Evolutionary conservation across 2,329 filamentous ascomycete species (phyloP).

Genomic region (Aspergillus udagawae): DNA sequence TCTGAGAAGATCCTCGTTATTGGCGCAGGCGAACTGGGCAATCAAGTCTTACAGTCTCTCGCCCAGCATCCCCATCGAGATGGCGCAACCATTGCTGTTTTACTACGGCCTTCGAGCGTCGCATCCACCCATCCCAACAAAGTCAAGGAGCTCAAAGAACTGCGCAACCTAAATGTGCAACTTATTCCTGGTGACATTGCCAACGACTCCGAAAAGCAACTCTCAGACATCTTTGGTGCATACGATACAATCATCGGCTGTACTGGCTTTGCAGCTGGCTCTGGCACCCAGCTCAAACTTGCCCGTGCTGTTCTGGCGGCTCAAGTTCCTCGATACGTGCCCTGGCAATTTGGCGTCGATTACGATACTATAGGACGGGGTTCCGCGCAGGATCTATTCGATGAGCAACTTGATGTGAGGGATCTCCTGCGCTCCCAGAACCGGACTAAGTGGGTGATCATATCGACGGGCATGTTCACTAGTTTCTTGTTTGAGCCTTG

Average conservation of each 20-base stretch:
- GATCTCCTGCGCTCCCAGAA: conserved; percentile 48
- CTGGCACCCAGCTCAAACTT: conserved; percentile 57
- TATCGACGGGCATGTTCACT: conserved; percentile 68
- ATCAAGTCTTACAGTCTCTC: conserved; percentile 52
- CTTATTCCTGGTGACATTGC: conserved; percentile 47
- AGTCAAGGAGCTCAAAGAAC: background rate
- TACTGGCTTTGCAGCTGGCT: conserved; percentile 55
- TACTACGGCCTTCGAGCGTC: conserved; percentile 51
- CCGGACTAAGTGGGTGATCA: conserved; percentile 56
- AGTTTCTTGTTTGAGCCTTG: conserved; percentile 62
- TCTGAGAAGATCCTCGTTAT: conserved; percentile 51
- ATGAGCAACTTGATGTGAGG: conserved; percentile 62
- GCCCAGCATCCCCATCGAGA: conserved; percentile 41
- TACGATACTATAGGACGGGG: conserved; percentile 61
- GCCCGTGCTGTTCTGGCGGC: conserved; percentile 53
- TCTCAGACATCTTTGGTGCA: conserved; percentile 41
- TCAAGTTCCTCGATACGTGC: conserved; percentile 53
- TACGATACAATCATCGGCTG: conserved; percentile 52
- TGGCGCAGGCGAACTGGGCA: conserved; percentile 64
- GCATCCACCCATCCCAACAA: conserved; percentile 16
- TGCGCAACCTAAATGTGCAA: conserved; percentile 23
- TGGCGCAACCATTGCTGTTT: conserved; percentile 45
- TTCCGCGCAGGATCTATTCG: conserved; percentile 61
- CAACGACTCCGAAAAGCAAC: conserved; percentile 24
- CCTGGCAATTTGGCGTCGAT: conserved; percentile 72